These are phyloP conservation scores for Tetracentron sinense DNA, from an alignment of 164 flowering plant species.

Conservation along the genomic window DNA sequence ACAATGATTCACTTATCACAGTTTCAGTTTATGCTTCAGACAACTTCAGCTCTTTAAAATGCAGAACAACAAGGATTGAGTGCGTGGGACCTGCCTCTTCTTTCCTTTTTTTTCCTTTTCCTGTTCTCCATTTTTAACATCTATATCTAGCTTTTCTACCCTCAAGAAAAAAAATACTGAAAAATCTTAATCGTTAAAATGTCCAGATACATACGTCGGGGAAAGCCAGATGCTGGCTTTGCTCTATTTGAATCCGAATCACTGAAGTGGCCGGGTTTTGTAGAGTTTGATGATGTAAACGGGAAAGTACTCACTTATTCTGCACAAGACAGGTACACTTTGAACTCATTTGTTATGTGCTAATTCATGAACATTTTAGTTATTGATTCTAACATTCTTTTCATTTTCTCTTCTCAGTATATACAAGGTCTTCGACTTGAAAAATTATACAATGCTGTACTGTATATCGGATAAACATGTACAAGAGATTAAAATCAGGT, in stretches of 20 bases:
- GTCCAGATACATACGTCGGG: conserved; percentile 72
- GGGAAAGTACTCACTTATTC: conserved; percentile 95
- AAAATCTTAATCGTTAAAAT: background rate
- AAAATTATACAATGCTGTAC: conserved; percentile 88
- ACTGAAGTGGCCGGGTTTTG: conserved; percentile 97
- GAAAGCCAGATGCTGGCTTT: conserved; percentile 88
- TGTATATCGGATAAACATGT: conserved; percentile 90
- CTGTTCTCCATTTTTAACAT: background rate
- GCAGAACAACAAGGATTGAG: conserved; percentile 98
- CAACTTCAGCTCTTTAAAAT: conserved; percentile 94
- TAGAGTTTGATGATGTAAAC: conserved; percentile 99
- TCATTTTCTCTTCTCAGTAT: conserved; percentile 37
- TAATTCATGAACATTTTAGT: background rate
- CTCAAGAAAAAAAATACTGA: too few species aligned
- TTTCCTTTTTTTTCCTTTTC: background rate
- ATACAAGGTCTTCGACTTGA: conserved; percentile 93
- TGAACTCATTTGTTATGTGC: background rate
- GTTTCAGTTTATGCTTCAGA: conserved; percentile 99
- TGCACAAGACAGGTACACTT: conserved; percentile 70
- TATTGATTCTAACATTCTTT: conserved; percentile 9
- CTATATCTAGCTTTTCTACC: background rate
- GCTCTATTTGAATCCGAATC: conserved; percentile 94
- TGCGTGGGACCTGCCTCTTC: conserved; percentile 24
- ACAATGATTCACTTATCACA: conserved; percentile 95
- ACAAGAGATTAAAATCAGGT: conserved; percentile 98